Evolutionary conservation across 495 filamentous ascomycete genomes (phyloP).

Genomic region (Neurospora sp.): DNA sequence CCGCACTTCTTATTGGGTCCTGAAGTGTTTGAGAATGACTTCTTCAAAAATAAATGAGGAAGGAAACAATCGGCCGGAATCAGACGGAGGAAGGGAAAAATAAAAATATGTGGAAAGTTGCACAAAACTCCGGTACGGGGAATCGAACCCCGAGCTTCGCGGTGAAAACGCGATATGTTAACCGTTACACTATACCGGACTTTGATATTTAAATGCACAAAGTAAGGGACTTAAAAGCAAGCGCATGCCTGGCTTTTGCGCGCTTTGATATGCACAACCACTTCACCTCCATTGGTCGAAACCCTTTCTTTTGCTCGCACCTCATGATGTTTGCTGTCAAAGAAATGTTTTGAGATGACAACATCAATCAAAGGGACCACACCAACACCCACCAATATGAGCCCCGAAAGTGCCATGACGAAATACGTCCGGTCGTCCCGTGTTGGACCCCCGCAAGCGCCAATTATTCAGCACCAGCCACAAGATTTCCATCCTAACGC

Average conservation of each 20-base stretch:
- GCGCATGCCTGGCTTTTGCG: fast-evolving
- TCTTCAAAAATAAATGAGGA: background rate
- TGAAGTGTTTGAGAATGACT: background rate
- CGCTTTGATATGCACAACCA: background rate
- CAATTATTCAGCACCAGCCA: background rate
- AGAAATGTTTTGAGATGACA: background rate
- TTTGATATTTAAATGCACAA: background rate
- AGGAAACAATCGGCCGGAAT: background rate
- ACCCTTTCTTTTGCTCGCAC: background rate
- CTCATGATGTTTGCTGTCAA: background rate
- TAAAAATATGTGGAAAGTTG: background rate
- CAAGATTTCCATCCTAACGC: background rate
- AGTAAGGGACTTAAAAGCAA: background rate
- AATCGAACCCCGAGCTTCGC: slow-evolving; percentile 43
- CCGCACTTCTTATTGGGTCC: background rate
- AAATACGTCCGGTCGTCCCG: background rate
- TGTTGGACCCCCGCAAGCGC: background rate
- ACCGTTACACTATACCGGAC: slow-evolving; percentile 40
- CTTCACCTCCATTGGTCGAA: background rate
- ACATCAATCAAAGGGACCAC: background rate
- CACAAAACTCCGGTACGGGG: slow-evolving; percentile 34
- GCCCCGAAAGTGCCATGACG: background rate
- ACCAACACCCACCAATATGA: background rate
- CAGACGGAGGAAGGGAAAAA: background rate
- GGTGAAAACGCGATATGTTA: slow-evolving; percentile 43